These are phyloP conservation scores for Polytrichum formosum DNA, from an alignment of 225 moss, liverwort and hornwort genomes.

Conservation along the genomic window DNA sequence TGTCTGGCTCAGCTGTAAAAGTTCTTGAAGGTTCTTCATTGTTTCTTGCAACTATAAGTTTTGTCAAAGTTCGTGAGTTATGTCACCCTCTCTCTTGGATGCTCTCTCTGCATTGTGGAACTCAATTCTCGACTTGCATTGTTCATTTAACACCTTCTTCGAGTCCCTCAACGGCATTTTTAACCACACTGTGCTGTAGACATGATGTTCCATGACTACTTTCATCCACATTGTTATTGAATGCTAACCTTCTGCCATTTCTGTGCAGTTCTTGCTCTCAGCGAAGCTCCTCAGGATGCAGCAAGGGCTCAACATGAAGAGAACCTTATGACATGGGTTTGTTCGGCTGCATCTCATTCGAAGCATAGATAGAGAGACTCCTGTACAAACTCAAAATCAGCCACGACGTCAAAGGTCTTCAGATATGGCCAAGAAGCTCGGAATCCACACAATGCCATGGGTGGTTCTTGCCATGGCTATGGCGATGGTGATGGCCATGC, in stretches of 20 bases:
- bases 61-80: not conserved
- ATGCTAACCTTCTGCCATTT: not conserved
- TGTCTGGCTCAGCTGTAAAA: too few relatives aligned
- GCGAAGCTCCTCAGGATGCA: not conserved
- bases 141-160: not conserved
- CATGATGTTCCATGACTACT: not conserved
- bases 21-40: not conserved
- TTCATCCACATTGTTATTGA: not conserved
- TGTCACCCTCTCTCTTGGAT: not conserved
- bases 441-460: constrained; percentile 2
- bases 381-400: not conserved
- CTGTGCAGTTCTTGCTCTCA: not conserved
- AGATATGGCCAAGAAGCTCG: constrained; percentile 11
- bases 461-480: constrained; percentile 1
- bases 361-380: not conserved
- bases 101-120: not conserved
- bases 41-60: not conserved
- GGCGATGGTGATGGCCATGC: not conserved
- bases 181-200: not conserved
- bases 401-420: not conserved
- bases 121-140: not conserved
- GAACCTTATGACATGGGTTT: not conserved
- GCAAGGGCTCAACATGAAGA: not conserved
- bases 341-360: not conserved
- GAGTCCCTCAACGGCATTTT: not conserved